Conservation (phyloP, 2,329 filamentous ascomycete genomes). For the Epichloe typhina region DNA sequence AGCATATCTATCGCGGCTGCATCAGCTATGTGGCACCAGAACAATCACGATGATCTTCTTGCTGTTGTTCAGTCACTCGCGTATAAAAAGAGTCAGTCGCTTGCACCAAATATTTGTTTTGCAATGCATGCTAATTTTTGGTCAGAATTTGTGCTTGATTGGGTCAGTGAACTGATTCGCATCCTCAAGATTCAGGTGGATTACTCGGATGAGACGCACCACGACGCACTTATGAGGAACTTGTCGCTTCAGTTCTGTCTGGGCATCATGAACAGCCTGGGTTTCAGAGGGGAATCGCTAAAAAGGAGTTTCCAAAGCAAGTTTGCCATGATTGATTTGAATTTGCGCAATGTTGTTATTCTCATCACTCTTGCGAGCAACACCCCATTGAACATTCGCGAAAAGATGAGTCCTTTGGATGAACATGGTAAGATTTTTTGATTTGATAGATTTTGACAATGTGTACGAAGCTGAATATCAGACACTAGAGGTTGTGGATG, state of each 20-base stretch:
- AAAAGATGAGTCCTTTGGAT: conserved; percentile 45
- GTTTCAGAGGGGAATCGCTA: conserved; percentile 53
- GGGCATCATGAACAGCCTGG: conserved; percentile 66
- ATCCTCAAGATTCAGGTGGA: conserved; percentile 65
- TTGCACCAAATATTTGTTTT: background rate
- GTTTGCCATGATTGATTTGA: conserved; percentile 61
- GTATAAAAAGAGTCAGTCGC: conserved; percentile 19
- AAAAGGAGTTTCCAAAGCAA: conserved; percentile 56
- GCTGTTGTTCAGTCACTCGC: conserved; percentile 45
- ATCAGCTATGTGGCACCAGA: conserved; percentile 29
- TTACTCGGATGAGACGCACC: conserved; percentile 62
- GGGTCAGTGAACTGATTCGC: conserved; percentile 53
- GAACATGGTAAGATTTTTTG: conserved; percentile 32
- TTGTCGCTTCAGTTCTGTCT: conserved; percentile 60
- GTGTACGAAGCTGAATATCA: background rate
- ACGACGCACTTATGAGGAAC: conserved; percentile 63
- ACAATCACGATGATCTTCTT: conserved; percentile 58
- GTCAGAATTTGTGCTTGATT: conserved; percentile 45
- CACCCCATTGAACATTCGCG: conserved; percentile 37
- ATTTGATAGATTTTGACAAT: background rate
- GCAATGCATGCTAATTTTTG: conserved; percentile 8
- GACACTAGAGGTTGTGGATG: conserved; percentile 54
- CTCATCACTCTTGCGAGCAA: conserved; percentile 51
- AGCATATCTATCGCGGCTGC: conserved; percentile 42
- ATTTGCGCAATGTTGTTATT: conserved; percentile 58